Evolutionary conservation across 2,329 filamentous ascomycete species (phyloP).

Genomic region (Tothia fuscella): DNA sequence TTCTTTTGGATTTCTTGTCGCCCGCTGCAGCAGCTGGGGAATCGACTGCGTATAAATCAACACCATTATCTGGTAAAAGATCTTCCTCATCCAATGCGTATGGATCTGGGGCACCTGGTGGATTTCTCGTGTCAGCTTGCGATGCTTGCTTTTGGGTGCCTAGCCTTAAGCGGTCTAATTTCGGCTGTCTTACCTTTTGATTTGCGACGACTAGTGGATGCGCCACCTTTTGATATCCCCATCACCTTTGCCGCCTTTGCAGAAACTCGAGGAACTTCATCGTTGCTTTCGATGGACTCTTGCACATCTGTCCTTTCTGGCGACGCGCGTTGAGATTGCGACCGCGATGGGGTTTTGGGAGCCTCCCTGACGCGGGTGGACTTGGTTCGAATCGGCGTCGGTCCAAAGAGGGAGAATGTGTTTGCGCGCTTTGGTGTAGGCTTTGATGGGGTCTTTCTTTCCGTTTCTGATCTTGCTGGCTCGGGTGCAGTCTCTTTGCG

Average conservation of each 20-base stretch:
- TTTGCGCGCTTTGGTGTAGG: slow-evolving; percentile 8
- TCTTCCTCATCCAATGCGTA: slow-evolving; percentile 11
- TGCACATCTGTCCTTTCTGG: slow-evolving; percentile 2
- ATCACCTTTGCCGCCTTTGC: slow-evolving; percentile 12
- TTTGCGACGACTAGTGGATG: slow-evolving; percentile 7
- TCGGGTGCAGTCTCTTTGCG: slow-evolving; percentile 6
- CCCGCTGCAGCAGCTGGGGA: slow-evolving; percentile 1
- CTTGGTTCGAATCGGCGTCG: slow-evolving; percentile 6
- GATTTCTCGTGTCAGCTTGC: slow-evolving; percentile 5
- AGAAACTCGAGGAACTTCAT: slow-evolving; percentile 6
- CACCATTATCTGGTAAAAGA: slow-evolving; percentile 6
- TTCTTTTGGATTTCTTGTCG: neutral
- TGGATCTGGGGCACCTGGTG: slow-evolving; percentile 9
- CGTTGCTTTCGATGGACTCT: slow-evolving; percentile 6
- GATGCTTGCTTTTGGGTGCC: slow-evolving; percentile 2
- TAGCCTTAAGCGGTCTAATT: slow-evolving; percentile 4
- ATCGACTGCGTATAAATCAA: slow-evolving; percentile 3
- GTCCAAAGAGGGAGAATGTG: slow-evolving; percentile 8
- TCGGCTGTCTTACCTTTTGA: slow-evolving; percentile 8
- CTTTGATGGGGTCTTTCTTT: slow-evolving; percentile 5
- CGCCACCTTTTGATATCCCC: slow-evolving; percentile 1
- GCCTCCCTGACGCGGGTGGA: neutral
- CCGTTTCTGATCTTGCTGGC: slow-evolving; percentile 8
- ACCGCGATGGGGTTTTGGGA: slow-evolving; percentile 4
- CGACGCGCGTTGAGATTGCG: slow-evolving; percentile 4